Evolutionary conservation across 169 alveolate species (phyloP), one percentile per base, ranked within the genome.

Genomic region (Eimeria nieschulzi): DNA sequence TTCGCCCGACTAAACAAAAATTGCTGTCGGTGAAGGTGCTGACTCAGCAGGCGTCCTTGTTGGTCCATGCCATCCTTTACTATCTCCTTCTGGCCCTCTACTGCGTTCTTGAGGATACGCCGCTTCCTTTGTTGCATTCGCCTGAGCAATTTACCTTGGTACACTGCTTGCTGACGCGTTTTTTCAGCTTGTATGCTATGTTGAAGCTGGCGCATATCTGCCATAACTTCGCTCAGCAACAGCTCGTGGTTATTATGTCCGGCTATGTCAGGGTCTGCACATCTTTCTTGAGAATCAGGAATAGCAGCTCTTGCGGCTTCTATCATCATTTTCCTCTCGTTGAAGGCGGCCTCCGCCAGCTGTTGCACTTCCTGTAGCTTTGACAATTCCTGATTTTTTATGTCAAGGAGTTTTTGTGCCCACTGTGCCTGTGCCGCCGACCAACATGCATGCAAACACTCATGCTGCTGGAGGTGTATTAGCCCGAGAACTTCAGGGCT

Each of bases 1-100:
- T 82, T 82, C 19, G 90, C 79, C n/a, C 90, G 90, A 63, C 79
- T 26, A 39, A 82, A 82, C 78, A 82, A 39, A 39, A 82, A 82
- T 15, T 68, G 76, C 33, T 82, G 78, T 19, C 19, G 90, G 46
- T 82, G 90, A 61, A 82, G 90, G 21, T 82, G 90, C 66, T 82
- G 90, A 39, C 66, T 82, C 63, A 82, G 90, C 17, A 82, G 53
- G 23, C 63, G 90, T 26, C 61, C 78, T 68, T 82, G 90, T 25
- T 82, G 90, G 51, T 82, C 90, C 13, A 82, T 46, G 23, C 78
- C 78, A 7, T 82, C 78, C 63, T 82, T 64, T 15, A 33, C 90
- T 76, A 82, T 61, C 13, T 73, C 90, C 63, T 63, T 82, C 51
- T 71, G 63, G n/a, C 59, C 90, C 76, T 82, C 39, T 10, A 68